These are phyloP conservation scores for Annulohypoxylon moriforme DNA, from an alignment of 495 filamentous ascomycete genomes.

Conservation along the genomic window DNA sequence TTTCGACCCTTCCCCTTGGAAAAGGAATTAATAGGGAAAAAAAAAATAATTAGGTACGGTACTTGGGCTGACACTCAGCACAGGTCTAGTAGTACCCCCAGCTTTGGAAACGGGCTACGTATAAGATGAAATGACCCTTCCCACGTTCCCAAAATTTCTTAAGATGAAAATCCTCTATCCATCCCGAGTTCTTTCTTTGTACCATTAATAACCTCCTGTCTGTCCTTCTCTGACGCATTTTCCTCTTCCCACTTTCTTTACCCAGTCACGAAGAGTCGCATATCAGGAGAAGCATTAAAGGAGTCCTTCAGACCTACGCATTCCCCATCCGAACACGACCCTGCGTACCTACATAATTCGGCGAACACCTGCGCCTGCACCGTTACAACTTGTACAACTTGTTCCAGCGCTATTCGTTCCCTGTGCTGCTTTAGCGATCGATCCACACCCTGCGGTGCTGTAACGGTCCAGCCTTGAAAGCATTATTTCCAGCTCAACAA, in stretches of 20 bases:
- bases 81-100: conserved; percentile 43
- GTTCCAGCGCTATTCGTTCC: conserved; percentile 47
- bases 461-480: conserved; percentile 37
- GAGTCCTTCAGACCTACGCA: conserved; percentile 17
- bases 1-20: conserved; percentile 40
- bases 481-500: conserved; percentile 34
- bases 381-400: conserved; percentile 49
- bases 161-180: conserved; percentile 39
- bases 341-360: conserved; percentile 40
- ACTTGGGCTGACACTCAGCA: conserved; percentile 39
- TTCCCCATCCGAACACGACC: conserved; percentile 40
- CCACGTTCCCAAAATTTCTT: conserved; percentile 40
- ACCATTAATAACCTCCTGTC: conserved; percentile 36
- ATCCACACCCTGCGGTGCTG: conserved; percentile 37
- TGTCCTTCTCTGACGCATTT: conserved; percentile 24
- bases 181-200: conserved; percentile 36
- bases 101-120: conserved; percentile 38
- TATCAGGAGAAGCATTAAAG: conserved; percentile 28
- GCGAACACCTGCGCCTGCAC: conserved; percentile 47
- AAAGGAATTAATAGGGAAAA: conserved; percentile 38
- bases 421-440: conserved; percentile 45
- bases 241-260: conserved; percentile 22
- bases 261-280: conserved; percentile 22
- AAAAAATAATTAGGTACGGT: conserved; percentile 31
- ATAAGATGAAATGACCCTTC: conserved; percentile 49